Evolutionary conservation across 2,329 filamentous ascomycete species (phyloP).

Genomic region (Sporothrix phasma): DNA sequence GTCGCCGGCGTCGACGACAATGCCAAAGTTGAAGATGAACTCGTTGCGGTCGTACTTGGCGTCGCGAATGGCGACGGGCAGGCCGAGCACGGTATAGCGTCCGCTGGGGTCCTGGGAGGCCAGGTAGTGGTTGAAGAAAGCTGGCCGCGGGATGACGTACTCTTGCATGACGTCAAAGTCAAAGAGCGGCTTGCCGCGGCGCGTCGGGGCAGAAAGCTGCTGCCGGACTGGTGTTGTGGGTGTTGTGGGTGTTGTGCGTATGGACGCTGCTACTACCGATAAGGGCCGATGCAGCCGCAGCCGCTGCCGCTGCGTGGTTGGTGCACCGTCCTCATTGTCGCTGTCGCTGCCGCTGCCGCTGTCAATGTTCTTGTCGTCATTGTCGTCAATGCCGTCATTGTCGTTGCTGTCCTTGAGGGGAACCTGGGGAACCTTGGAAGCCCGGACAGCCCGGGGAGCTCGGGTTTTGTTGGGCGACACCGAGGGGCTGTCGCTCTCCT

Average conservation of each 20-base stretch:
- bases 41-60: constrained; percentile 81
- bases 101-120: constrained; percentile 62
- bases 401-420: too few species aligned
- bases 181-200: constrained; percentile 42
- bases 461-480: background rate
- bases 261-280: constrained; percentile 1
- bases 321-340: background rate
- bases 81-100: constrained; percentile 71
- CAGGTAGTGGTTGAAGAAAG: constrained; percentile 87
- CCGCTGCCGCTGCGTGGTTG: background rate
- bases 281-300: constrained; percentile 5
- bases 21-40: constrained; percentile 96
- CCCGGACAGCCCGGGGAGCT: too few species aligned
- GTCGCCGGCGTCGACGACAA: constrained; percentile 40
- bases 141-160: constrained; percentile 89
- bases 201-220: background rate
- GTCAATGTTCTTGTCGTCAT: too few species aligned
- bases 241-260: background rate
- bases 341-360: background rate
- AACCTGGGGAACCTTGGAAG: too few species aligned
- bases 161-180: constrained; percentile 79
- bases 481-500: background rate
- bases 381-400: too few species aligned
- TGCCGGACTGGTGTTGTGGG: background rate
- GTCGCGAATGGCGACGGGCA: constrained; percentile 78